Base-by-base conservation (phyloP, 2,329 filamentous ascomycete species). In the Diaporthe nobilis region DNA sequence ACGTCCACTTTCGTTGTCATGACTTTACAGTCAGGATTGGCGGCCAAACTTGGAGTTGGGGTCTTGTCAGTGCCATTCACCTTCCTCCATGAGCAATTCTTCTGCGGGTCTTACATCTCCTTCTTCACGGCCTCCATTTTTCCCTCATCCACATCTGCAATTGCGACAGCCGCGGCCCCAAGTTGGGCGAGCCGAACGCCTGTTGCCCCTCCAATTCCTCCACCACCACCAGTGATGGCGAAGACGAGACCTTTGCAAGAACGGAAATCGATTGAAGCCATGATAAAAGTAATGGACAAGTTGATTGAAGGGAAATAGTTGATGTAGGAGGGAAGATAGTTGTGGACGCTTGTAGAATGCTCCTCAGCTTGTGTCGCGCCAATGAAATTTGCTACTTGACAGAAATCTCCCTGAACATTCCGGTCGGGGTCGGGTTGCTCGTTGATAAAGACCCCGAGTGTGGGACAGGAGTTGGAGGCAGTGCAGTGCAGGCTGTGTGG, bases 231-330 rank as follows among this genome's bases (percentile, higher is more conserved):
- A 39, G 67, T 51, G 44, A 51, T 53, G 25, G 44, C 63, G 31
- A 49, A 68, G 31, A 51, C 63, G 15, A 68, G 63, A 31, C 63
- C 63, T 34, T 37, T 68, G 44, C 63, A 47, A n/a, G 63, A 68
- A 37, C 4, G 55, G 17, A 58, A 37, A 58, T 58, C 55, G 20
- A 13, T n/a, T 58, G 55, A 58, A 37, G 17, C 20, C 55, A 58
- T 58, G 55, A 20, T 58, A 37, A 15, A 1, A 34, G 31, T 57
- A 17, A 20, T 37, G 37, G 31, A 12, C 3, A 22, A 37, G 5
- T 8, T 4, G 13, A 37, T n/a, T n/a, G 1, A 58, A 37, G 28
- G 8, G 15, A 22, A 37, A 58, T 8, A n/a, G 17, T 34, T 37
- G 20, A 37, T 37, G 9, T 58, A 1, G 20, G 28, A 22, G 28